A percentile compares a stretch with the other conserved stretches of the same genome.
phyloP scores from a whole-genome alignment of 2,329 filamentous ascomycete genomes.

The Colletotrichum musicola region DNA sequence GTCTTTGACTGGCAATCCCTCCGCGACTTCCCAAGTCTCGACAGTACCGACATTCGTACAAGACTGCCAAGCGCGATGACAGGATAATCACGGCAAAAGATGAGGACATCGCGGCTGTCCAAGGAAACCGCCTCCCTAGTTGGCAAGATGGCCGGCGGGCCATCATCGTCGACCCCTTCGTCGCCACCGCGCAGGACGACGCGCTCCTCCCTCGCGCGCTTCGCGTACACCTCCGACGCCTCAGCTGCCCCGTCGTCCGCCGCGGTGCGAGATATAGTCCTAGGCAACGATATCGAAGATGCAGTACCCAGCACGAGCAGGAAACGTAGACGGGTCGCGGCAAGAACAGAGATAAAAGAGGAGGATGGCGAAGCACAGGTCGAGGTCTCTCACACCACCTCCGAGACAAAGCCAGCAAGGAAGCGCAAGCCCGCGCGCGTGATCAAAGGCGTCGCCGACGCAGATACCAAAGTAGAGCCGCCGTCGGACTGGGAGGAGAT shows the following conservation, averaged over 20 bases:
- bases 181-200: conserved; percentile 60
- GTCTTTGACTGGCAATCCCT: background rate
- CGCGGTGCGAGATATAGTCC: conserved; percentile 10
- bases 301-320: conserved; percentile 49
- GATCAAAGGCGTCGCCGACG: conserved; percentile 53
- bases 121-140: conserved; percentile 70
- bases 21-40: background rate
- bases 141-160: conserved; percentile 51
- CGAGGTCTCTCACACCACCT: conserved; percentile 40
- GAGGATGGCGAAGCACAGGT: conserved; percentile 43
- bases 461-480: conserved; percentile 62
- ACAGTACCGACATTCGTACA: no score
- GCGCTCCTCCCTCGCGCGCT: conserved; percentile 62
- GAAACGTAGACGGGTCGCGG: conserved; percentile 62
- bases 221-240: conserved; percentile 52
- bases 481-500: conserved; percentile 87
- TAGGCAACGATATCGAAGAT: conserved; percentile 70
- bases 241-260: conserved; percentile 39
- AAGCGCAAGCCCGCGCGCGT: conserved; percentile 61
- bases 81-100: conserved; percentile 43
- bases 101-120: conserved; percentile 71
- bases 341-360: conserved; percentile 44
- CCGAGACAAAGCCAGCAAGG: conserved; percentile 41
- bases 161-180: conserved; percentile 38
- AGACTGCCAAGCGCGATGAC: background rate